Conservation (phyloP, 495 filamentous ascomycete species). For the Aspergillus steynii region DNA sequence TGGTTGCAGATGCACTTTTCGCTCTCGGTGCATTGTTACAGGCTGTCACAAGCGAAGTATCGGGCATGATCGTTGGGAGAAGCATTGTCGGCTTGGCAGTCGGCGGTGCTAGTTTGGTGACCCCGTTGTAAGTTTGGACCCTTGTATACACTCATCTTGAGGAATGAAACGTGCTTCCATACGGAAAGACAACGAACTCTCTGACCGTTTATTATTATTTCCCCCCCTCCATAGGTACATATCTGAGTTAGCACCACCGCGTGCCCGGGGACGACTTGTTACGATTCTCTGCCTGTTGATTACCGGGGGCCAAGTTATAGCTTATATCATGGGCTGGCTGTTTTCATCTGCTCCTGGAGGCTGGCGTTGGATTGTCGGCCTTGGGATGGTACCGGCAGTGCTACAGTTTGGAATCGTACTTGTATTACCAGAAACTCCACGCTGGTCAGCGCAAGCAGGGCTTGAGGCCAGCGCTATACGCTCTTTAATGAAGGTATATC, state of each 20-base stretch:
- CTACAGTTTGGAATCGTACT: constrained; percentile 66
- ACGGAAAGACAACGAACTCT: background rate
- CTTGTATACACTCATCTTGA: background rate
- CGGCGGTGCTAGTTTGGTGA: constrained; percentile 78
- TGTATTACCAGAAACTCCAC: constrained; percentile 79
- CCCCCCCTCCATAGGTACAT: constrained; percentile 57
- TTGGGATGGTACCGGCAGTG: constrained; percentile 76
- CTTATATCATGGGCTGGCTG: constrained; percentile 75
- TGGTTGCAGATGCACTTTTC: constrained; percentile 80
- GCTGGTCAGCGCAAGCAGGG: constrained; percentile 77
- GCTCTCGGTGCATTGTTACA: constrained; percentile 72
- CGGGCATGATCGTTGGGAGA: constrained; percentile 74
- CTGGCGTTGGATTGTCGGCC: constrained; percentile 89
- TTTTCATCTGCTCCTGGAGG: constrained; percentile 60
- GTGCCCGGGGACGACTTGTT: constrained; percentile 72
- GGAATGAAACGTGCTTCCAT: background rate
- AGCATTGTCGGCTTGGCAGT: constrained; percentile 80
- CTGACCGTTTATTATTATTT: constrained; percentile 8
- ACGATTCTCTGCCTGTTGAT: constrained; percentile 79
- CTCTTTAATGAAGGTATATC: constrained; percentile 67
- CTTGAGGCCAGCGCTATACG: constrained; percentile 56
- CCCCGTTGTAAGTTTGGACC: constrained; percentile 60
- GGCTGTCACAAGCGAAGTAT: constrained; percentile 61
- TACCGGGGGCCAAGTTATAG: constrained; percentile 81
- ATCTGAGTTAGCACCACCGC: constrained; percentile 76